Percentiles rank a stretch among this genome's conserved stretches.
Conservation (phyloP, 108 stramenopile species). For the Mediolabrus comicus region DNA sequence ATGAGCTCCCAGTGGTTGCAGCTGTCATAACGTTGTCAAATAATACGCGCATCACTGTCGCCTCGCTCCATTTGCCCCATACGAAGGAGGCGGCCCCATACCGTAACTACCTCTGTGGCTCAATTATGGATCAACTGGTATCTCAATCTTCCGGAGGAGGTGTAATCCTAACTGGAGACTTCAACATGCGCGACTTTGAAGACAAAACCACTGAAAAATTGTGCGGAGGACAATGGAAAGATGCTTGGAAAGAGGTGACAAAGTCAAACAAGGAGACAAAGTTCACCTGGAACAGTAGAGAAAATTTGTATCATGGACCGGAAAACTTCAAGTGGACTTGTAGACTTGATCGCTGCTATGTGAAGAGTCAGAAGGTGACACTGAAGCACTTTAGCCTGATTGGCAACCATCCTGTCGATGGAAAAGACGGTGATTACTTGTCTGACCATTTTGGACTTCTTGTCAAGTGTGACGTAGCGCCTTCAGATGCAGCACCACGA, state of each 20-base stretch:
- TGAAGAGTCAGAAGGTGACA: constrained; percentile 6
- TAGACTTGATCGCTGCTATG: constrained; percentile 27
- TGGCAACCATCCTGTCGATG: constrained; percentile 14
- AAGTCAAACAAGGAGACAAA: neutral
- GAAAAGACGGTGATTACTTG: constrained; percentile 16
- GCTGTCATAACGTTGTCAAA: neutral
- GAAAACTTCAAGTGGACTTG: constrained; percentile 20
- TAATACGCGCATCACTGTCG: constrained; percentile 17
- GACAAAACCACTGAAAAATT: constrained; percentile 8
- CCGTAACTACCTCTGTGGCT: constrained; percentile 1
- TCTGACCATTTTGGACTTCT: constrained; percentile 21
- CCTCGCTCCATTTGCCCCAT: constrained; percentile 21
- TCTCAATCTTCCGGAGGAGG: neutral
- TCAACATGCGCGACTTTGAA: constrained; percentile 27
- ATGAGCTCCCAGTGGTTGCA: constrained; percentile 10
- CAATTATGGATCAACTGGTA: constrained; percentile 1
- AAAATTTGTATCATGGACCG: constrained; percentile 28
- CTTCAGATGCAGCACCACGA: neutral
- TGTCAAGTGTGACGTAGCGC: constrained; percentile 1
- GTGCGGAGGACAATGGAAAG: constrained; percentile 14
- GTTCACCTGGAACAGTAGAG: constrained; percentile 25
- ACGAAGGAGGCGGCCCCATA: constrained; percentile 20
- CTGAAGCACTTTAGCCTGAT: constrained; percentile 13
- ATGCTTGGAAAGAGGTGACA: constrained; percentile 26
- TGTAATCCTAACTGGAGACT: constrained; percentile 23